Evolutionary conservation across 2,329 filamentous ascomycete genomes (phyloP).

Genomic region (Metarhizium sp.): DNA sequence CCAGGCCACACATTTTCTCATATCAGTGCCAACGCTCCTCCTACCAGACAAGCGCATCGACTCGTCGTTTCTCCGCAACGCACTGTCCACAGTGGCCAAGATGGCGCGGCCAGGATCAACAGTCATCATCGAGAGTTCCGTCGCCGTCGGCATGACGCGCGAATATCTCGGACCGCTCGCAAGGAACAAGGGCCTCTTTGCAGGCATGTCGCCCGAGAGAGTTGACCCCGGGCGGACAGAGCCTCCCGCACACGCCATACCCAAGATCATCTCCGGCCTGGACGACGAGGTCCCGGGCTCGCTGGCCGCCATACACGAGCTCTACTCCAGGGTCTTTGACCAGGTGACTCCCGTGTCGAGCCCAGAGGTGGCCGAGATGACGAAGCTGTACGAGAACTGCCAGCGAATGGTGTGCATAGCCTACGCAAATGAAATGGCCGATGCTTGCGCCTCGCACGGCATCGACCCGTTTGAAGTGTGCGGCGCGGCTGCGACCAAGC

Average conservation of each 20-base stretch:
- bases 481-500: constrained; percentile 38
- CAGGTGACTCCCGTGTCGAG: constrained; percentile 36
- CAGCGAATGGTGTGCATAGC: constrained; percentile 46
- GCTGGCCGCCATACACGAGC: constrained; percentile 28
- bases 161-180: constrained; percentile 37
- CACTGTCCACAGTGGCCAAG: constrained; percentile 29
- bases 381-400: constrained; percentile 49
- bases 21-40: constrained; percentile 43
- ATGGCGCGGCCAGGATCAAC: constrained; percentile 34
- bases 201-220: constrained; percentile 42
- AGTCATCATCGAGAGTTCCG: constrained; percentile 44
- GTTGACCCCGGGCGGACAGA: constrained; percentile 40
- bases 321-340: constrained; percentile 40
- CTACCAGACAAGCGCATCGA: constrained; percentile 36
- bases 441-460: constrained; percentile 34
- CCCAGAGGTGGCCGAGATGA: constrained; percentile 49
- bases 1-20: constrained; percentile 40
- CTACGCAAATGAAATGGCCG: constrained; percentile 47
- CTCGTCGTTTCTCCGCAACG: constrained; percentile 34
- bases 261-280: constrained; percentile 44
- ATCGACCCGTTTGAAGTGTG: constrained; percentile 44
- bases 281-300: constrained; percentile 36
- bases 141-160: constrained; percentile 45
- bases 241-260: constrained; percentile 32
- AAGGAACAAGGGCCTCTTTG: constrained; percentile 29